Evolutionary conservation across 768 basidiomycete species (phyloP).

Genomic region (Mycena polygramma): DNA sequence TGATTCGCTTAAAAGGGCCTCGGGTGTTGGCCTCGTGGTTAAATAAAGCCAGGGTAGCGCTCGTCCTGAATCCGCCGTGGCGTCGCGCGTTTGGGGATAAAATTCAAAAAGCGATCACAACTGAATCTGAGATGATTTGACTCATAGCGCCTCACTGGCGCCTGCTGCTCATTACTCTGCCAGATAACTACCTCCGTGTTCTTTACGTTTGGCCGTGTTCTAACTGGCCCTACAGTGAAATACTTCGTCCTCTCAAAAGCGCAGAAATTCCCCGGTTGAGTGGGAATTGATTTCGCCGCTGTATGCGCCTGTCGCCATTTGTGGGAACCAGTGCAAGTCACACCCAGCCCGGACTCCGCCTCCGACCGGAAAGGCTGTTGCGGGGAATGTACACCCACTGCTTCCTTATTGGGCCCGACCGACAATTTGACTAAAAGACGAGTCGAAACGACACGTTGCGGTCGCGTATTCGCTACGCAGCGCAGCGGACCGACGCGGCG

Average conservation of each 20-base stretch:
- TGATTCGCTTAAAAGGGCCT: constrained; percentile 36
- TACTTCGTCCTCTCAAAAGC: not conserved
- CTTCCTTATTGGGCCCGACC: constrained; percentile 21
- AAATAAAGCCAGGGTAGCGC: constrained; percentile 35
- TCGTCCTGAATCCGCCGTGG: constrained; percentile 20
- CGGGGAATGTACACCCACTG: not conserved
- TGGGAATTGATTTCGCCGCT: not conserved
- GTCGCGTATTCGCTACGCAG: constrained; percentile 22
- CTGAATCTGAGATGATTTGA: constrained; percentile 37
- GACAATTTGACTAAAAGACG: constrained; percentile 21
- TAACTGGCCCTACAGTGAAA: constrained; percentile 7
- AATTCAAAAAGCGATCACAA: constrained; percentile 20
- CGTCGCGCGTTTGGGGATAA: constrained; percentile 35
- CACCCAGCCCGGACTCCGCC: constrained; percentile 1
- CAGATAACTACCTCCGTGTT: constrained; percentile 23
- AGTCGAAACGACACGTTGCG: constrained; percentile 23
- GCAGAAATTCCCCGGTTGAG: constrained; percentile 5
- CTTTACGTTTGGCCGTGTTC: constrained; percentile 25
- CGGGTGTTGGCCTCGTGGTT: constrained; percentile 35
- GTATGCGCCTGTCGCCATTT: constrained; percentile 11
- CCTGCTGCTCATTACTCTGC: constrained; percentile 13
- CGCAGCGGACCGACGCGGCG: not conserved
- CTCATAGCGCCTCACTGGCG: constrained; percentile 31
- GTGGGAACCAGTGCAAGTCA: constrained; percentile 25
- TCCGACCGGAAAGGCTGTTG: constrained; percentile 28